phyloP scores from a whole-genome alignment of 2,329 filamentous ascomycete species.

The Fusarium graminum region DNA sequence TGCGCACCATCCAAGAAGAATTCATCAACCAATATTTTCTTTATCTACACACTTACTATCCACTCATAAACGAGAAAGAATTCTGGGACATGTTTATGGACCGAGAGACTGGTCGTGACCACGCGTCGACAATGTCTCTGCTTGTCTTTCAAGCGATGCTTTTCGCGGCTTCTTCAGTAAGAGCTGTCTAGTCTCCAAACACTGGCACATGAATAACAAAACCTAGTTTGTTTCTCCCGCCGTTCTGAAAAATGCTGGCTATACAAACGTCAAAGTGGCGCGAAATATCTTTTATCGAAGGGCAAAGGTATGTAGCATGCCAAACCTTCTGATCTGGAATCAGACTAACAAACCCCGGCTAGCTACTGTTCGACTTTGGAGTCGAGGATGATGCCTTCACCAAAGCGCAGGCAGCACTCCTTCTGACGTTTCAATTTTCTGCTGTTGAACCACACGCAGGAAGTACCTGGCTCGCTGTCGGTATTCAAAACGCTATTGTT shows the following conservation, averaged over 20 bases:
- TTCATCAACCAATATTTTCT: constrained; percentile 29
- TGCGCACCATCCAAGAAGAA: constrained; percentile 3
- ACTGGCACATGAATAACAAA: background rate
- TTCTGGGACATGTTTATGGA: constrained; percentile 39
- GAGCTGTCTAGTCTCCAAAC: accelerated
- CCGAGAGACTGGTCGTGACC: background rate
- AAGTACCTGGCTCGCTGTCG: constrained; percentile 36
- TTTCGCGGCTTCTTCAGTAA: constrained; percentile 37
- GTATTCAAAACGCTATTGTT: constrained; percentile 34
- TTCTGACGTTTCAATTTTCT: constrained; percentile 38
- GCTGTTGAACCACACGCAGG: constrained; percentile 35
- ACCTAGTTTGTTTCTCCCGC: constrained; percentile 30
- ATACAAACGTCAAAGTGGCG: constrained; percentile 32
- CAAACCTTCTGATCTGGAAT: accelerated
- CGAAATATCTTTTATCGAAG: constrained; percentile 38
- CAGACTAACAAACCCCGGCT: accelerated
- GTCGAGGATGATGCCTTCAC: constrained; percentile 30
- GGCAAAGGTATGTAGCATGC: constrained; percentile 2
- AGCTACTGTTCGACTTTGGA: constrained; percentile 35
- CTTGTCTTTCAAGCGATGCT: constrained; percentile 34
- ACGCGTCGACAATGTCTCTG: constrained; percentile 12
- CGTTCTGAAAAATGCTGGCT: constrained; percentile 38
- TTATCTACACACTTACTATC: constrained; percentile 37
- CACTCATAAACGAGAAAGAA: constrained; percentile 26
- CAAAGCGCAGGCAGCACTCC: constrained; percentile 29